Percentiles rank a stretch among this genome's conserved stretches.
These are phyloP conservation scores for Cyclostephanos invisitatus DNA, from an alignment of 108 stramenopile species.

Conservation along the genomic window DNA sequence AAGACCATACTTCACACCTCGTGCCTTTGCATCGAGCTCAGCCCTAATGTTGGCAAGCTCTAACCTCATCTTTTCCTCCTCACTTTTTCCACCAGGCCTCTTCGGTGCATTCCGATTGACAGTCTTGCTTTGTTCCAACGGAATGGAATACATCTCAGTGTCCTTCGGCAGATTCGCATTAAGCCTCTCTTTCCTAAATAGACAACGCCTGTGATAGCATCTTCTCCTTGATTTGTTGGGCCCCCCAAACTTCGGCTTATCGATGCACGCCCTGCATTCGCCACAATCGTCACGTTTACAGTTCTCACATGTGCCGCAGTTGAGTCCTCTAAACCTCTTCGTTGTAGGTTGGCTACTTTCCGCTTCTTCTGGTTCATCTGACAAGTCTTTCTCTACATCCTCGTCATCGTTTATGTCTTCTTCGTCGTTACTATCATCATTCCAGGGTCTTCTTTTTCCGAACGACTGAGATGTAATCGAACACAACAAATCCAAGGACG, in stretches of 20 bases:
- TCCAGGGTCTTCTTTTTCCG: background rate
- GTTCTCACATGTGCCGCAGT: conserved; percentile 44
- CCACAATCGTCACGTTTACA: conserved; percentile 56
- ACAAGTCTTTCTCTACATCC: conserved; percentile 1
- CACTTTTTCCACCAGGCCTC: background rate
- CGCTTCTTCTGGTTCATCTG: background rate
- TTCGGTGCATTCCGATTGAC: background rate
- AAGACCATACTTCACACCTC: conserved; percentile 4
- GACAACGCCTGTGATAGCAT: conserved; percentile 31
- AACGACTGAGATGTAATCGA: conserved; percentile 8
- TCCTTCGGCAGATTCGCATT: background rate
- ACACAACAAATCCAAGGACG: conserved; percentile 18
- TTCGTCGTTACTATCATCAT: background rate
- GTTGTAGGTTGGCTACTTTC: background rate
- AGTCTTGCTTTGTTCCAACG: background rate
- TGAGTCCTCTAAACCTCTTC: background rate
- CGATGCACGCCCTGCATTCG: conserved; percentile 50
- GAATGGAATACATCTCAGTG: background rate
- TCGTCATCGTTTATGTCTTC: background rate
- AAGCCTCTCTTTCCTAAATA: background rate
- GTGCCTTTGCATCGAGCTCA: conserved; percentile 5
- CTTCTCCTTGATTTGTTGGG: conserved; percentile 25
- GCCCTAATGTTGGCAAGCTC: conserved; percentile 17
- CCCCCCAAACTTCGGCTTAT: conserved; percentile 67
- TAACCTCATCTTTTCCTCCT: conserved; percentile 3